Evolutionary conservation across 2,329 filamentous ascomycete genomes (phyloP).

Genomic region (Arthroderma sp.): DNA sequence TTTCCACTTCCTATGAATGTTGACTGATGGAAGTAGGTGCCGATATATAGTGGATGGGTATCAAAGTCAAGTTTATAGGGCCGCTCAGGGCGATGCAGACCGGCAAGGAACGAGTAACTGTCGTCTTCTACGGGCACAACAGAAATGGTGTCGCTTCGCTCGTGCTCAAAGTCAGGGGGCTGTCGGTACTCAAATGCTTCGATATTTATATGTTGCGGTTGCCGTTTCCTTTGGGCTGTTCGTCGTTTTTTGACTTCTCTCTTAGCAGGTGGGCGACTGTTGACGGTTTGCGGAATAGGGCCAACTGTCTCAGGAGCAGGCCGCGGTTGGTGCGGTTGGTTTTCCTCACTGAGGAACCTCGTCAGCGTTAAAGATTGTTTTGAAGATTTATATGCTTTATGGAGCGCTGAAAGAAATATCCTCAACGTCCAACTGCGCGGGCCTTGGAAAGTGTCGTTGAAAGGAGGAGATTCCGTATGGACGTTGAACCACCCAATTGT

Average conservation of each 20-base stretch:
- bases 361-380: conserved; percentile 21
- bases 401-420: conserved; percentile 22
- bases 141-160: conserved; percentile 4
- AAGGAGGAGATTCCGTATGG: conserved; percentile 28
- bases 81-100: conserved; percentile 38
- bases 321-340: neutral
- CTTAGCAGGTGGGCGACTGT: neutral
- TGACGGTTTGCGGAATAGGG: neutral
- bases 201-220: conserved; percentile 37
- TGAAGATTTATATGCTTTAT: conserved; percentile 20
- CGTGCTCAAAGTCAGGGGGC: conserved; percentile 20
- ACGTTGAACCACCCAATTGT: conserved; percentile 24
- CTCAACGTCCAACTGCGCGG: conserved; percentile 25
- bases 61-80: conserved; percentile 44
- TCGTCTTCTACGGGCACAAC: conserved; percentile 3
- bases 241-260: neutral
- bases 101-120: conserved; percentile 19
- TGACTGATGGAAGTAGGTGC: conserved; percentile 44
- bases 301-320: neutral
- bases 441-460: conserved; percentile 24
- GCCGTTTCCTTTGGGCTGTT: conserved; percentile 25
- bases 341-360: conserved; percentile 23
- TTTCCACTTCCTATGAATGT: conserved; percentile 49
- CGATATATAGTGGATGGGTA: conserved; percentile 37
- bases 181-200: conserved; percentile 37